A percentile compares a stretch with the other conserved stretches of the same genome.
These are phyloP conservation scores for Phytopythium montanum DNA, from an alignment of 352 stramenopile genomes.

Conservation along the genomic window DNA sequence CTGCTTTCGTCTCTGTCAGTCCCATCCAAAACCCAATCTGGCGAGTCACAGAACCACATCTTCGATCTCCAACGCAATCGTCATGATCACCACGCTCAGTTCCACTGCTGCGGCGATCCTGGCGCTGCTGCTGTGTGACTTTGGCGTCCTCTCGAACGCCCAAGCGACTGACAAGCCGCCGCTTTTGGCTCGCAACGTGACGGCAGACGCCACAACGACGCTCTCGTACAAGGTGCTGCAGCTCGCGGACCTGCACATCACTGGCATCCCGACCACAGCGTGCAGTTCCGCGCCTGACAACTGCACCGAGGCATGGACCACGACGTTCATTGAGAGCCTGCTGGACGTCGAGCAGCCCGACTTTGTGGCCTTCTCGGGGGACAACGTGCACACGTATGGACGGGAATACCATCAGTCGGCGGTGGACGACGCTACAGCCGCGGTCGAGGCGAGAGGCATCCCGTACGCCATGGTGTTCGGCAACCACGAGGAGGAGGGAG, in stretches of 20 bases:
- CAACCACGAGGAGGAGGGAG: constrained; percentile 61
- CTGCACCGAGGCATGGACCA: constrained; percentile 44
- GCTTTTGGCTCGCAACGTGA: background rate
- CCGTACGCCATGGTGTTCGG: constrained; percentile 60
- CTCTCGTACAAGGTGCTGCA: constrained; percentile 63
- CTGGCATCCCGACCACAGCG: constrained; percentile 24
- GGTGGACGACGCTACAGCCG: constrained; percentile 27
- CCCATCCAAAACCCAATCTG: no score
- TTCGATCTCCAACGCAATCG: no score
- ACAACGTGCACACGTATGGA: constrained; percentile 44
- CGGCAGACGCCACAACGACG: background rate
- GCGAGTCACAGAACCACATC: no score
- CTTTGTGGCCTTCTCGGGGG: constrained; percentile 59
- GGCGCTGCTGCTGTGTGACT: background rate
- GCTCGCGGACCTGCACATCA: constrained; percentile 61
- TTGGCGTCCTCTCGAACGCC: no score
- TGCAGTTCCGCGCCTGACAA: constrained; percentile 25
- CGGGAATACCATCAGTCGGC: constrained; percentile 19
- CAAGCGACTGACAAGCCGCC: no score
- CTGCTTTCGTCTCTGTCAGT: no score
- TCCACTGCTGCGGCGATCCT: constrained; percentile 7
- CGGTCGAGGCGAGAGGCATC: constrained; percentile 38
- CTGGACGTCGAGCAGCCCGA: constrained; percentile 60
- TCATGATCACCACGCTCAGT: no score
- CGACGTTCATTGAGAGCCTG: constrained; percentile 49